Base-by-base conservation (phyloP, 2,329 filamentous ascomycete genomes). In the Myriangium duriaei region DNA sequence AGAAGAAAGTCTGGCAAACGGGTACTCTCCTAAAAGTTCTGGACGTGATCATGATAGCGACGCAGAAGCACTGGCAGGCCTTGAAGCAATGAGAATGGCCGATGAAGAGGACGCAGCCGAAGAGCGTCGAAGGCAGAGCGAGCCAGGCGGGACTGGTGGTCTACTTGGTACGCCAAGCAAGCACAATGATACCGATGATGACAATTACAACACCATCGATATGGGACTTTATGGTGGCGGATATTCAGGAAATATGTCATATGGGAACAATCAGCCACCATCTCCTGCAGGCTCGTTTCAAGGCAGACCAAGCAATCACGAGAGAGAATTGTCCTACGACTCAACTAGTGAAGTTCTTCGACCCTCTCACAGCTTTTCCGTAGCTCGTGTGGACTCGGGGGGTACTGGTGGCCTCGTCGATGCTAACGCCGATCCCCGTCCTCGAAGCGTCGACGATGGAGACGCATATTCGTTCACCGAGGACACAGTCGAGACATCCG, bases 391-490 rank as follows among this genome's bases (percentile, higher is more conserved):
- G 35, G 88, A 96, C 57, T 86, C 84, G 32, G 81, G 76, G 34
- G 87, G 83, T 5, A 95, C 86, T n/a, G 91, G 88, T 29, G 91
- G 91, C 1, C 61, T 95, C 17, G 77, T 86, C 44, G 74, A 82
- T 41, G 86, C 87, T 2, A 75, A 69, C 34, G 68, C 67, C 5
- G 72, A 62, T 44, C 58, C 57, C 30, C 64, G 86, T 47, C 74
- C 85, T 43, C 67, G 86, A 50, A 95, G 86, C 59, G 95, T 91
- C 50, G 88, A 96, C 49, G 85, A 94, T 54, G 88, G 84, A 2
- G 91, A 95, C 48, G 91, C 96, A 56, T 70, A 60, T 32, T 57
- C 55, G 4, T 51, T 68, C 24, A 63, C 58, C 46, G 62, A 67
- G 32, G 53, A 41, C 51, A 47, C 19, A 52, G 52, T 39, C 49